A percentile compares a stretch with the other conserved stretches of the same genome.
phyloP scores from a whole-genome alignment of 768 basidiomycete genomes.

The Heimioporus sp. region DNA sequence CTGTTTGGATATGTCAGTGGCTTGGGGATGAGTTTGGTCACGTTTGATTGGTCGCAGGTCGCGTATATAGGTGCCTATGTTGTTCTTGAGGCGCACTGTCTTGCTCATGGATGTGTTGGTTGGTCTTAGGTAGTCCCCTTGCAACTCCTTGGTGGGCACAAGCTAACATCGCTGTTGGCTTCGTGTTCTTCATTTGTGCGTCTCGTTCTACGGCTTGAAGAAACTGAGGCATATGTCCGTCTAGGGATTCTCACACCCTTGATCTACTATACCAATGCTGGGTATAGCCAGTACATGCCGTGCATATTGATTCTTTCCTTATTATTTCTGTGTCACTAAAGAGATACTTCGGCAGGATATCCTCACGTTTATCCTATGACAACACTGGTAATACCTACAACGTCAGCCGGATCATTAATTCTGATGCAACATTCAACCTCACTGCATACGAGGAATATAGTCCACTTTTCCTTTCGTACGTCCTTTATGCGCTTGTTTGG shows the following conservation, averaged over 20 bases:
- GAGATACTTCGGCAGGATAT: constrained; percentile 40
- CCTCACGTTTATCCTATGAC: constrained; percentile 63
- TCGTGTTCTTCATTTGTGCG: constrained; percentile 67
- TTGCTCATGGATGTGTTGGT: not conserved
- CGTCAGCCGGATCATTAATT: constrained; percentile 52
- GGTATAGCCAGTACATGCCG: constrained; percentile 58
- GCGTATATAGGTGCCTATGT: constrained; percentile 25
- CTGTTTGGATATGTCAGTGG: constrained; percentile 61
- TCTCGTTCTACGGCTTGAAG: constrained; percentile 37
- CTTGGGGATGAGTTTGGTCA: constrained; percentile 70
- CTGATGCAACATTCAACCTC: constrained; percentile 54
- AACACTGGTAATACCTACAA: constrained; percentile 60
- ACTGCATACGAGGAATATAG: constrained; percentile 55
- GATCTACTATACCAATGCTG: constrained; percentile 67
- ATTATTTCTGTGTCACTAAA: not conserved
- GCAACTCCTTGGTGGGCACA: constrained; percentile 84
- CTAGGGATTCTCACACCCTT: constrained; percentile 56
- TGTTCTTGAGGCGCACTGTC: not conserved
- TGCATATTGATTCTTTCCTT: constrained; percentile 23
- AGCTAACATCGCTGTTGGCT: constrained; percentile 62
- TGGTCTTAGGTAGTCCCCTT: constrained; percentile 44
- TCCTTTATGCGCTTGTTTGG: no score
- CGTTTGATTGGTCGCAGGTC: constrained; percentile 82
- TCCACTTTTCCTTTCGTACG: constrained; percentile 54
- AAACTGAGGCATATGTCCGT: constrained; percentile 44